phyloP scores from a whole-genome alignment of 2,329 filamentous ascomycete species.

The Cadophora sp. region DNA sequence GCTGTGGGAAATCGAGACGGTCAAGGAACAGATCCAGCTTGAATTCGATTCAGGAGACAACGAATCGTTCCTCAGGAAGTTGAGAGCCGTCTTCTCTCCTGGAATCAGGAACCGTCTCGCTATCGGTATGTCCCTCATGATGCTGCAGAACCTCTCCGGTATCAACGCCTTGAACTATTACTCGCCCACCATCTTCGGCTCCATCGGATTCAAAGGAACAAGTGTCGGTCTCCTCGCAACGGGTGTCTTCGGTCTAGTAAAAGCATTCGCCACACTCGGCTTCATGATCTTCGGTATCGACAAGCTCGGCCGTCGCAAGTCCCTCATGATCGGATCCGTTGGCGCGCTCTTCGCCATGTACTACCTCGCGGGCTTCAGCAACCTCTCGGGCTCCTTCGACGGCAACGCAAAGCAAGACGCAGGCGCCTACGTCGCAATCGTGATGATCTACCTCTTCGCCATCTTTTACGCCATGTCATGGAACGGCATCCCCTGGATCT shows the following conservation, averaged over 20 bases:
- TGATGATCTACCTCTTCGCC: constrained; percentile 36
- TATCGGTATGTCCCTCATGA: constrained; percentile 50
- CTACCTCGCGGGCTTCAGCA: constrained; percentile 29
- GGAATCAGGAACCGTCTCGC: constrained; percentile 79
- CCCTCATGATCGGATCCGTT: constrained; percentile 28
- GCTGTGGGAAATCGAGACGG: constrained; percentile 56
- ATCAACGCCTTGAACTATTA: constrained; percentile 38
- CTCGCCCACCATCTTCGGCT: constrained; percentile 33
- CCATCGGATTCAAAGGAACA: constrained; percentile 48
- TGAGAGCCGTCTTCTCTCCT: constrained; percentile 18
- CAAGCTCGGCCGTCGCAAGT: constrained; percentile 31
- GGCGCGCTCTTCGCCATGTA: constrained; percentile 31
- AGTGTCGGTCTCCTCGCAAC: constrained; percentile 51
- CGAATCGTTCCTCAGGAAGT: constrained; percentile 31
- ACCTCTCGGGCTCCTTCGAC: constrained; percentile 42
- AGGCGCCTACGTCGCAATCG: constrained; percentile 29
- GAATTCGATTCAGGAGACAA: constrained; percentile 41
- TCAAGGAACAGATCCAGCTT: constrained; percentile 51
- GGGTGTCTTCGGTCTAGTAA: constrained; percentile 48
- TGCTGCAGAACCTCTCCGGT: constrained; percentile 32
- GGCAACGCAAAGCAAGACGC: constrained; percentile 20
- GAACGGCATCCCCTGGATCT: constrained; percentile 51
- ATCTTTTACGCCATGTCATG: constrained; percentile 57
- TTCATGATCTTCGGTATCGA: constrained; percentile 36
- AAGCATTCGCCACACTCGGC: constrained; percentile 32